phyloP scores from a whole-genome alignment of 495 filamentous ascomycete genomes.

The Penicillium alfredii region DNA sequence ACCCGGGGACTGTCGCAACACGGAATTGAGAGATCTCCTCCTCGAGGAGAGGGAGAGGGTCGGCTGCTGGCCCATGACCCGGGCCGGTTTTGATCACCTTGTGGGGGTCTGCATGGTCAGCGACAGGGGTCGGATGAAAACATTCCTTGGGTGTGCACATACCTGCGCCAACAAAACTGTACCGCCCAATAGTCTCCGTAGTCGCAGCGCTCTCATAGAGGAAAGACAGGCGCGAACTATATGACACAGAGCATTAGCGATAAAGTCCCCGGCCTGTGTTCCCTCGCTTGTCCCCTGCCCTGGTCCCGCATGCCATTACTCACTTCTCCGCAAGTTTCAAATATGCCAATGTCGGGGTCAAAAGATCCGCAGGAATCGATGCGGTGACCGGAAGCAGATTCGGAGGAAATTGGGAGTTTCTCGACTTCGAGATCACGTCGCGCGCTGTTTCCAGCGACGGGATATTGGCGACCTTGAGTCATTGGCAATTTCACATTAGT shows the following conservation, averaged over 20 bases:
- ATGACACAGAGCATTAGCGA: slow-evolving; percentile 10
- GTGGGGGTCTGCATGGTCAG: slow-evolving; percentile 54
- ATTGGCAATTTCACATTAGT: too few relatives aligned
- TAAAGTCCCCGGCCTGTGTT: slow-evolving; percentile 2
- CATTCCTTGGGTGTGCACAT: slow-evolving; percentile 10
- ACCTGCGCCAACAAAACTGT: slow-evolving; percentile 92
- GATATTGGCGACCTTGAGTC: slow-evolving; percentile 33
- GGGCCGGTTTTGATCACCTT: slow-evolving; percentile 84
- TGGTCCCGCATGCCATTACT: slow-evolving; percentile 26
- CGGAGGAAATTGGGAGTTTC: slow-evolving; percentile 51
- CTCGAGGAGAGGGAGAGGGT: slow-evolving; percentile 79
- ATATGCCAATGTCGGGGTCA: slow-evolving; percentile 89
- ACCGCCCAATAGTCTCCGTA: slow-evolving; percentile 82
- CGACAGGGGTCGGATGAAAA: slow-evolving; percentile 6
- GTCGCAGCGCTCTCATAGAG: slow-evolving; percentile 93
- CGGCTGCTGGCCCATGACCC: slow-evolving; percentile 73
- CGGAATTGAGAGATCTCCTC: slow-evolving; percentile 68
- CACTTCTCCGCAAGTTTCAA: slow-evolving; percentile 75
- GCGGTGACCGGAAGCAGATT: slow-evolving; percentile 84
- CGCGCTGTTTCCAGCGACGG: slow-evolving; percentile 40
- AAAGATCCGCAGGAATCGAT: slow-evolving; percentile 80
- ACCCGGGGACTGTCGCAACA: slow-evolving; percentile 71
- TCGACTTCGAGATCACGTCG: slow-evolving; percentile 48
- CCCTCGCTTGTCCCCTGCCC: slow-evolving; percentile 6
- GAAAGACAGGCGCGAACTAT: slow-evolving; percentile 53